Conservation (phyloP, 2,329 filamentous ascomycete species). For the Alternaria ethzedia region DNA sequence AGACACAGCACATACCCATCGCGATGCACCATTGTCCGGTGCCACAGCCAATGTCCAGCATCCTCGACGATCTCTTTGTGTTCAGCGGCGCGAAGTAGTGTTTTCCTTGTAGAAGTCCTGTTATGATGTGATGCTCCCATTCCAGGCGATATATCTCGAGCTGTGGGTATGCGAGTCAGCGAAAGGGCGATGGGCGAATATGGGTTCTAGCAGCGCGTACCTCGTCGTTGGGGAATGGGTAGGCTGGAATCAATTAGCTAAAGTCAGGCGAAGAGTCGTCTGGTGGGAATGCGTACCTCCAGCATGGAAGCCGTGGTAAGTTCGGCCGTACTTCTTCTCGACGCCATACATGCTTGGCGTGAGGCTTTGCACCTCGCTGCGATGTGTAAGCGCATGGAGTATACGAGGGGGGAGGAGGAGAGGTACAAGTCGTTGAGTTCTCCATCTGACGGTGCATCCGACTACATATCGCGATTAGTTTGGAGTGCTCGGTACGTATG, state of each 20-base stretch:
- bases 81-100: constrained; percentile 49
- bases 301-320: constrained; percentile 49
- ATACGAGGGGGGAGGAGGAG: not conserved
- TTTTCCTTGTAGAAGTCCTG: constrained; percentile 42
- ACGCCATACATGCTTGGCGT: constrained; percentile 49
- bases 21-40: constrained; percentile 52
- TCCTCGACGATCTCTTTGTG: constrained; percentile 35
- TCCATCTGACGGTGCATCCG: constrained; percentile 40
- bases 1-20: constrained; percentile 44
- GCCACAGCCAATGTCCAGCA: constrained; percentile 53
- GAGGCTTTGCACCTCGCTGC: constrained; percentile 48
- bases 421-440: constrained; percentile 40
- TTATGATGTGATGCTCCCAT: constrained; percentile 49
- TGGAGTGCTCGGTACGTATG: constrained; percentile 2
- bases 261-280: not conserved
- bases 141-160: constrained; percentile 48
- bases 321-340: constrained; percentile 49
- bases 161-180: constrained; percentile 31
- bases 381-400: constrained; percentile 22
- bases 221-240: constrained; percentile 49
- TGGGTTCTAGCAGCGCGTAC: constrained; percentile 25
- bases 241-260: constrained; percentile 42
- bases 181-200: constrained; percentile 1
- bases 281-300: constrained; percentile 41
- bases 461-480: constrained; percentile 34